A percentile compares a stretch with the other conserved stretches of the same genome.
These are phyloP conservation scores for Laburnicola sp. DNA, from an alignment of 2,329 filamentous ascomycete species.

Conservation along the genomic window DNA sequence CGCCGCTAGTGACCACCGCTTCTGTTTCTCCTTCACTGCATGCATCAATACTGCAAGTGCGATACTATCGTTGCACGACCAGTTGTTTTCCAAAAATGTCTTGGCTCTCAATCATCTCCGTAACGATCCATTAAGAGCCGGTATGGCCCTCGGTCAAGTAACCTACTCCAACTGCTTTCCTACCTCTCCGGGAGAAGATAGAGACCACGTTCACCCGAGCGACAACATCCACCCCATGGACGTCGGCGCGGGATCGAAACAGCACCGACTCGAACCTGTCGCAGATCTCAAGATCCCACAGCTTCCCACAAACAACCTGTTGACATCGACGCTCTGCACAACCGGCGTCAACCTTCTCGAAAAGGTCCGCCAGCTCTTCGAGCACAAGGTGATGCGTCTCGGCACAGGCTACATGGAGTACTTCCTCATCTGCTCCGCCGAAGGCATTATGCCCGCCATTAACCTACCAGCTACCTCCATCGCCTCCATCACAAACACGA, in stretches of 20 bases:
- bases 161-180: slow-evolving; percentile 31
- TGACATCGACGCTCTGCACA: slow-evolving; percentile 28
- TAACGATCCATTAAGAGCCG: slow-evolving; percentile 36
- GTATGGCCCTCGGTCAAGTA: slow-evolving; percentile 30
- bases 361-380: slow-evolving; percentile 32
- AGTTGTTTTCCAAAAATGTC: slow-evolving; percentile 24
- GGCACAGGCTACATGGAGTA: slow-evolving; percentile 44
- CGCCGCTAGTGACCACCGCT: slow-evolving; percentile 30
- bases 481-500: slow-evolving; percentile 19
- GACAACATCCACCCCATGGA: slow-evolving; percentile 7
- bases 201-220: slow-evolving; percentile 1
- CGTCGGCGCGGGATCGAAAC: slow-evolving; percentile 9
- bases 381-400: slow-evolving; percentile 40
- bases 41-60: slow-evolving; percentile 33
- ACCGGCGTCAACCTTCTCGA: slow-evolving; percentile 36
- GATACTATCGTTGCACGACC: slow-evolving; percentile 29
- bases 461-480: slow-evolving; percentile 23
- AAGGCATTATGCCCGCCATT: slow-evolving; percentile 33
- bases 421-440: slow-evolving; percentile 38
- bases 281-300: slow-evolving; percentile 20
- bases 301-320: slow-evolving; percentile 31
- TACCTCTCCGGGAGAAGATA: slow-evolving; percentile 4
- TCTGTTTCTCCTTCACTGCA: slow-evolving; percentile 37
- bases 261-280: slow-evolving; percentile 5
- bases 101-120: slow-evolving; percentile 31